Percentiles rank a stretch among this genome's conserved stretches.
Evolutionary conservation across 805 yeast species (phyloP).

Genomic region (Ogataea trehaloabstinens): DNA sequence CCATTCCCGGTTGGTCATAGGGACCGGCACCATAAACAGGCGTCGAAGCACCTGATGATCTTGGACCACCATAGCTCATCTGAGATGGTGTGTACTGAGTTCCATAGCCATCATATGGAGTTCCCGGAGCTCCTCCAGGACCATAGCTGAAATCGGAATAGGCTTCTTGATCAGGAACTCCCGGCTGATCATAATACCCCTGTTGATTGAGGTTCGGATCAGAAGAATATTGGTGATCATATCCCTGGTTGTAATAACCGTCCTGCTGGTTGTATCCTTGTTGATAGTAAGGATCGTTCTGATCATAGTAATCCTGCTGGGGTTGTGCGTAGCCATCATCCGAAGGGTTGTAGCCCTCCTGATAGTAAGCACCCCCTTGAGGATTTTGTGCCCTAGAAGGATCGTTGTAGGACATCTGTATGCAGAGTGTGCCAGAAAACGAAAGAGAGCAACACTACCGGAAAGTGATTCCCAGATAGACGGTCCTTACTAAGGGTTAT

Average conservation of each 20-base stretch:
- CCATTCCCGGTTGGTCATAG: constrained; percentile 42
- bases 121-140: constrained; percentile 59
- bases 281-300: constrained; percentile 32
- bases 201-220: constrained; percentile 37
- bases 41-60: constrained; percentile 92
- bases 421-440: constrained; percentile 8
- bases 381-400: constrained; percentile 7
- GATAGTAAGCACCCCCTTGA: constrained; percentile 26
- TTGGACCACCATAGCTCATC: constrained; percentile 80
- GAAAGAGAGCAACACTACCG: neutral
- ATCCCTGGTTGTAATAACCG: constrained; percentile 42
- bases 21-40: constrained; percentile 57
- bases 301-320: constrained; percentile 31
- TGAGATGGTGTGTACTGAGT: constrained; percentile 70
- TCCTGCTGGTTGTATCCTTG: constrained; percentile 27
- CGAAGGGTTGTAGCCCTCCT: constrained; percentile 25
- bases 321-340: constrained; percentile 23
- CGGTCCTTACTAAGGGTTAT: neutral
- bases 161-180: constrained; percentile 51
- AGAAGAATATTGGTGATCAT: constrained; percentile 46
- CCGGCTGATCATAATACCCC: constrained; percentile 54
- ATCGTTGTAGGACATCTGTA: constrained; percentile 58
- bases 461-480: neutral
- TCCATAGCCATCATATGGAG: constrained; percentile 64
- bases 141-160: constrained; percentile 62